Base-by-base conservation (phyloP, 768 basidiomycete genomes). In the Rubroboletus pulcherrimus region DNA sequence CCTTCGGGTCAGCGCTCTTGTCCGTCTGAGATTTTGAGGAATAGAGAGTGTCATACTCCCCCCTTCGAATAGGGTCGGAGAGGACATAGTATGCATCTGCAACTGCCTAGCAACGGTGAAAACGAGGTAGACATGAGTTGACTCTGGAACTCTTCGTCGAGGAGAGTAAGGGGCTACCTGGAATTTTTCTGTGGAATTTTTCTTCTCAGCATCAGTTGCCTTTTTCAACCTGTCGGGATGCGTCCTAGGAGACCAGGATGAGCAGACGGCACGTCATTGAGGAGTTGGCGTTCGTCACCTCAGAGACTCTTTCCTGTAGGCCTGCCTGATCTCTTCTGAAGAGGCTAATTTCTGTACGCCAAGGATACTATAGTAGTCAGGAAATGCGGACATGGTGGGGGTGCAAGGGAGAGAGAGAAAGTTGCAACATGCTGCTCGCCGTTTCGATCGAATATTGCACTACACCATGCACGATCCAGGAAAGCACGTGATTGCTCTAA, bases 21-120 rank as follows among this genome's bases (percentile, higher is more conserved):
- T 85, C 82, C 34, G 74, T 66, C 17, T 69, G 64, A 8, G 78
- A 59, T 49, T 81, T 81, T 8, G 83, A 78, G n/a, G 75, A 71
- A 66, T 87, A 87, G 0, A 91, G 71, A 0, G 60, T 60, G 60
- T 92, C 91, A 60, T 92, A 92, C 71, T 92, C 89, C 64, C 71
- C 77, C 55, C 87, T 81, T 54, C 89, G 78, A 41, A 78, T 77
- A 5, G 85, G 72, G 71, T 97, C 92, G 3, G 91, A 93, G 37
- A 98, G 82, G 29, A 95, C 89, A 68, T 91, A 97, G 74, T 96
- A 96, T 17, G 93, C 93, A 71, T 97, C 94, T 51, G 94, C 93
- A 59, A 97, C 86, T 8, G 88, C 84, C 88, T 66, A 29, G 12
- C 8, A 30, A 12, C n/a, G 29, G 45, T 46, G 24, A 19, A 35